phyloP scores from a whole-genome alignment of 768 basidiomycete genomes.

The Inosperma sp. region DNA sequence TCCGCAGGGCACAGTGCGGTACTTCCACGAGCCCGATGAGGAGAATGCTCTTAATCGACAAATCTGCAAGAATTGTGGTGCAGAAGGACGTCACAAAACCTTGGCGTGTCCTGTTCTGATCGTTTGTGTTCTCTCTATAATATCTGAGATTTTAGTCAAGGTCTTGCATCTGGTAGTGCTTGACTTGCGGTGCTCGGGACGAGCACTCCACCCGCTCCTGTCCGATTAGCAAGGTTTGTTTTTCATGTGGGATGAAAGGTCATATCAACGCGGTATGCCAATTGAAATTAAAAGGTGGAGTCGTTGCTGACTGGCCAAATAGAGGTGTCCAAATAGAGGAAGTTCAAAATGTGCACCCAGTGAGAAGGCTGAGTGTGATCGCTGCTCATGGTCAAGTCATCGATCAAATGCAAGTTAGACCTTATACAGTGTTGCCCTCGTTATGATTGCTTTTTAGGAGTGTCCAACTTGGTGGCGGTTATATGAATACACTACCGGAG shows the following conservation, averaged over 20 bases:
- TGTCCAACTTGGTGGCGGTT: slow-evolving; percentile 80
- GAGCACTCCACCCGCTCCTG: slow-evolving; percentile 76
- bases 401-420: slow-evolving; percentile 55
- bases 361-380: slow-evolving; percentile 55
- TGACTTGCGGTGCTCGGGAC: slow-evolving; percentile 75
- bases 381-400: slow-evolving; percentile 65
- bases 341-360: slow-evolving; percentile 21
- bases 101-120: slow-evolving; percentile 67
- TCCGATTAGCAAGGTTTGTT: slow-evolving; percentile 78
- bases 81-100: slow-evolving; percentile 65
- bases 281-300: too few species aligned
- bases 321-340: slow-evolving; percentile 71
- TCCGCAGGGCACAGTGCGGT: slow-evolving; percentile 52
- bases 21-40: slow-evolving; percentile 54
- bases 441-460: slow-evolving; percentile 45
- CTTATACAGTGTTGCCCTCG: too few species aligned
- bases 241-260: slow-evolving; percentile 78
- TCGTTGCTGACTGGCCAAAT: slow-evolving; percentile 3
- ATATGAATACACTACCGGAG: slow-evolving; percentile 64
- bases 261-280: slow-evolving; percentile 68
- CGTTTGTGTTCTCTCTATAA: slow-evolving; percentile 33
- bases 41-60: slow-evolving; percentile 40
- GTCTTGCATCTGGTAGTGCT: slow-evolving; percentile 46
- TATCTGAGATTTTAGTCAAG: slow-evolving; percentile 1
- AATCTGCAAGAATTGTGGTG: slow-evolving; percentile 76